phyloP scores from a whole-genome alignment of 371 early-diverging fungal species.

The Saksenaea oblongispora region DNA sequence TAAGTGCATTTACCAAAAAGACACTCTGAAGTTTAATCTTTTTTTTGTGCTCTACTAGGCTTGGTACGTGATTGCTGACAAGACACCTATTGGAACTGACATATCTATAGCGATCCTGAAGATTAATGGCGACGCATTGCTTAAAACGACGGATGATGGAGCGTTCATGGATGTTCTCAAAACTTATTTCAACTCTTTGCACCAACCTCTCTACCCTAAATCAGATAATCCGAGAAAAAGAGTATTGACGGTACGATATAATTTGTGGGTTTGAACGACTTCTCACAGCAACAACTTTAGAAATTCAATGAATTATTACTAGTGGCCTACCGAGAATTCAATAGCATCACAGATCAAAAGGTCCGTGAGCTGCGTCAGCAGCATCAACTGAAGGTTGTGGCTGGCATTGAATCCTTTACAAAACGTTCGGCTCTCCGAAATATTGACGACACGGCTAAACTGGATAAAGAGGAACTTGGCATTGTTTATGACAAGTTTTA shows the following conservation, averaged over 20 bases:
- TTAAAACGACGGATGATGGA: constrained; percentile 89
- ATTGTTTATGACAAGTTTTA: constrained; percentile 91
- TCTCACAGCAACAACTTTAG: constrained; percentile 16
- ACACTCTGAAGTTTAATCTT: not conserved
- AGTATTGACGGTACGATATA: constrained; percentile 47
- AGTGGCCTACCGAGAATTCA: constrained; percentile 91
- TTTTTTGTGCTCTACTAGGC: constrained; percentile 13
- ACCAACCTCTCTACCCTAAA: constrained; percentile 62
- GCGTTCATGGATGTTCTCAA: constrained; percentile 83
- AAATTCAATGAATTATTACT: constrained; percentile 90
- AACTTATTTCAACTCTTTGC: constrained; percentile 71
- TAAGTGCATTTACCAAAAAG: constrained; percentile 19
- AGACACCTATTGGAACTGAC: not conserved
- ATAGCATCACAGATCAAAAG: constrained; percentile 74
- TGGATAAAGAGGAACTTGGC: constrained; percentile 84
- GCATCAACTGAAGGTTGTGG: constrained; percentile 90
- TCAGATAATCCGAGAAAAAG: constrained; percentile 49
- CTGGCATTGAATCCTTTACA: constrained; percentile 90
- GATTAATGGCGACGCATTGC: constrained; percentile 85
- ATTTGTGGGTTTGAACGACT: not conserved
- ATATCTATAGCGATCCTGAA: constrained; percentile 74
- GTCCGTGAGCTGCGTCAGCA: constrained; percentile 82
- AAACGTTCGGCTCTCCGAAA: constrained; percentile 87
- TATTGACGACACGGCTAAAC: constrained; percentile 70
- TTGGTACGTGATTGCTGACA: not conserved